Evolutionary conservation across 2,329 filamentous ascomycete genomes (phyloP).

Genomic region (Trichoderma asperellum): DNA sequence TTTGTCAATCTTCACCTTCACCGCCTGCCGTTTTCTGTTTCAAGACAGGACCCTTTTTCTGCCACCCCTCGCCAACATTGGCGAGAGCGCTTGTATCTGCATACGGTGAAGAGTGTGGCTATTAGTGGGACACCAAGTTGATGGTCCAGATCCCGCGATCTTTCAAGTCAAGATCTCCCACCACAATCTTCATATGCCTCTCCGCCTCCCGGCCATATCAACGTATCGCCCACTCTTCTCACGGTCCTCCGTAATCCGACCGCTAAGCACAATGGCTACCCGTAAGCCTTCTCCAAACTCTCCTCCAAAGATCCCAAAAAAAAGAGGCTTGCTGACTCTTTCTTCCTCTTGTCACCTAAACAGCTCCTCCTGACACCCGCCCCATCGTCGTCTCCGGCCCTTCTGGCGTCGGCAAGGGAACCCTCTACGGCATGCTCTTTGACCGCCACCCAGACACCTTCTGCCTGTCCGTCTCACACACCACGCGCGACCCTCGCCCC

Average conservation of each 20-base stretch:
- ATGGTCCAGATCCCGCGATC: slow-evolving; percentile 1
- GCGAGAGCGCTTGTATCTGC: background rate
- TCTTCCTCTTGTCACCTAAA: slow-evolving; percentile 20
- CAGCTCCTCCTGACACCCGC: slow-evolving; percentile 52
- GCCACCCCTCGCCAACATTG: background rate
- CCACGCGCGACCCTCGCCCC: slow-evolving; percentile 74
- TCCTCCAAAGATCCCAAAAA: background rate
- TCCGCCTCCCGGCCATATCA: slow-evolving; percentile 29
- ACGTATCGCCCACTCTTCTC: slow-evolving; percentile 8
- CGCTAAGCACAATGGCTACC: slow-evolving; percentile 33
- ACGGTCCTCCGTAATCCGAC: background rate
- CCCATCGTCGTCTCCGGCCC: slow-evolving; percentile 79
- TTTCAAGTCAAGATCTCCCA: slow-evolving; percentile 19
- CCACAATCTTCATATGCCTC: slow-evolving; percentile 22
- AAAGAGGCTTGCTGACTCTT: background rate
- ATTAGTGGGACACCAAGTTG: background rate
- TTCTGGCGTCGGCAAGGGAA: slow-evolving; percentile 78
- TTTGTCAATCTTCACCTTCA: background rate
- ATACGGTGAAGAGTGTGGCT: background rate
- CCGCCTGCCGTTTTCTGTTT: slow-evolving; percentile 17
- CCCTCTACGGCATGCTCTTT: slow-evolving; percentile 74
- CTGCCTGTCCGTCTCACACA: slow-evolving; percentile 69
- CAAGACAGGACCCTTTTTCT: slow-evolving; percentile 1
- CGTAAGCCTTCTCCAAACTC: slow-evolving; percentile 27
- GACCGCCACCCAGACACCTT: slow-evolving; percentile 56